Evolutionary conservation across 768 basidiomycete genomes (phyloP).

Genomic region (Lactifluus echinatus): DNA sequence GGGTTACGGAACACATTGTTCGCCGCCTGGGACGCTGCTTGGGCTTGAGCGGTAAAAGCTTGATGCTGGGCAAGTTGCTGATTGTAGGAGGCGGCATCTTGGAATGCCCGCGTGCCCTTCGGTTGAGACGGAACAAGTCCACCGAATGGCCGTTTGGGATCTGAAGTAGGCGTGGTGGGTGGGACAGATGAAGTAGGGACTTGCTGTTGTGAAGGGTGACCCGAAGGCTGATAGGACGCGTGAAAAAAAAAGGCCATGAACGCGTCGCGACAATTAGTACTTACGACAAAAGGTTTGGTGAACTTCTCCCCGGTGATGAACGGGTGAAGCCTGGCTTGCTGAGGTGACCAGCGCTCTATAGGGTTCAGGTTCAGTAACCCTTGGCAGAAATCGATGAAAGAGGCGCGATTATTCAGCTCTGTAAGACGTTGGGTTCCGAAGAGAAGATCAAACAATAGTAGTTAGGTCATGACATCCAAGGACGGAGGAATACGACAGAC

Average conservation of each 20-base stretch:
- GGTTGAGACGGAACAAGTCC: conserved; percentile 86
- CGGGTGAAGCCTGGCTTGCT: conserved; percentile 91
- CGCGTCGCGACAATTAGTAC: conserved; percentile 24
- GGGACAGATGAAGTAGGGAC: conserved; percentile 27
- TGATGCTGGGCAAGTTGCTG: conserved; percentile 94
- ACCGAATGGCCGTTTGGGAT: conserved; percentile 86
- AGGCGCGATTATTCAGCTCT: conserved; percentile 91
- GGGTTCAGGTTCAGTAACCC: conserved; percentile 93
- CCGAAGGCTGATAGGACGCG: conserved; percentile 20
- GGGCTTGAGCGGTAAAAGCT: conserved; percentile 80
- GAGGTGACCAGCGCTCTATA: conserved; percentile 92
- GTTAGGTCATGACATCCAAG: neutral
- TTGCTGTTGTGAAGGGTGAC: conserved; percentile 17
- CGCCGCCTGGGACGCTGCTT: conserved; percentile 63
- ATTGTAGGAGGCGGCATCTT: conserved; percentile 90
- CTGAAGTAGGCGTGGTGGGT: conserved; percentile 32
- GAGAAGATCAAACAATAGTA: neutral
- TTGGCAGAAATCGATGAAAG: conserved; percentile 96
- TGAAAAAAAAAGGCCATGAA: neutral
- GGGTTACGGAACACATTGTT: conserved; percentile 69
- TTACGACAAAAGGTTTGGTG: conserved; percentile 73
- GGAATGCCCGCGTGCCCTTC: conserved; percentile 77
- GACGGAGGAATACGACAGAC: conserved; percentile 29
- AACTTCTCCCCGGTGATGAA: conserved; percentile 98
- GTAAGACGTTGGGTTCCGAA: neutral